These are phyloP conservation scores for Simplicillium sp. DNA, from an alignment of 2,329 filamentous ascomycete species.

Conservation along the genomic window DNA sequence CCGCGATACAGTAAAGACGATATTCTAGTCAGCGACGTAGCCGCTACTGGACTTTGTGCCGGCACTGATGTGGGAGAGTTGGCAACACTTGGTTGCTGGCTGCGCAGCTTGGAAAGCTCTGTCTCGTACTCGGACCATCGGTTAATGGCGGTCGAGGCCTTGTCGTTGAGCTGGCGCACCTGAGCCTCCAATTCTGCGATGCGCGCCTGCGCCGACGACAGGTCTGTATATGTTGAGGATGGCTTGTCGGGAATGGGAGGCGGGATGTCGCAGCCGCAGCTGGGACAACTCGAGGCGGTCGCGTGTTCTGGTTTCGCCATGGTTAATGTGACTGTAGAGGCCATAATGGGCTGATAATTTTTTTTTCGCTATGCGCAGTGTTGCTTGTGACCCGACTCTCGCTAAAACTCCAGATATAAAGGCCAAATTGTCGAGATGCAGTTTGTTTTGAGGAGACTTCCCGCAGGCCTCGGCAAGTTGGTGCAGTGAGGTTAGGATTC, in stretches of 20 bases:
- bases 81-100: constrained; percentile 11
- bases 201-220: constrained; percentile 42
- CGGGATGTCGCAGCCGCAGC: constrained; percentile 35
- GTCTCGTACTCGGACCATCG: constrained; percentile 74
- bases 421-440: no score
- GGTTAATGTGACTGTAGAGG: constrained; percentile 23
- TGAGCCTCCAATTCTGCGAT: constrained; percentile 64
- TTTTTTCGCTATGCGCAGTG: no score
- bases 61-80: constrained; percentile 5
- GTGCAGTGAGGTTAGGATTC: no score
- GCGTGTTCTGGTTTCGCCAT: constrained; percentile 18
- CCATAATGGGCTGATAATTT: constrained; percentile 6
- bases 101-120: constrained; percentile 54
- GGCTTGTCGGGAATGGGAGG: constrained; percentile 19
- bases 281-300: constrained; percentile 33
- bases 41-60: constrained; percentile 11
- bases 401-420: no score
- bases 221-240: constrained; percentile 29
- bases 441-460: no score
- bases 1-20: constrained; percentile 35
- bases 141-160: constrained; percentile 55
- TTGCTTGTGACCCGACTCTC: no score
- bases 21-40: constrained; percentile 24
- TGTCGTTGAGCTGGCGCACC: constrained; percentile 60
- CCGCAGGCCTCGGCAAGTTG: no score